phyloP scores from a whole-genome alignment of 78 protist species.

The Kipferlia bialata region DNA sequence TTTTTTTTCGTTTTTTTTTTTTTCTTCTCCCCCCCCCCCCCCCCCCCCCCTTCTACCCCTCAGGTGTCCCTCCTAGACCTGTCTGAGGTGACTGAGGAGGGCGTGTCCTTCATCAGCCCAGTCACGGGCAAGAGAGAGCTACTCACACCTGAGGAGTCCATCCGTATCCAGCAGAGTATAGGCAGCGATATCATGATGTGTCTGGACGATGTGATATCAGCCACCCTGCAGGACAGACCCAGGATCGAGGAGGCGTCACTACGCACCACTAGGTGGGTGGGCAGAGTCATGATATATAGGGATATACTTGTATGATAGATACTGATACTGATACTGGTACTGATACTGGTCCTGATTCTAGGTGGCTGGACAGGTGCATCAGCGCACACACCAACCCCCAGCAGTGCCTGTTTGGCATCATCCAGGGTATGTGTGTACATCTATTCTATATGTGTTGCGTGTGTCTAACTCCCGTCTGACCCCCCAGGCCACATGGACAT shows the following conservation, averaged over 20 bases:
- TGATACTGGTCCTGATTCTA: too few relatives aligned
- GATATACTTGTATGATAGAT: too few relatives aligned
- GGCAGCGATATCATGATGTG: conserved; percentile 93
- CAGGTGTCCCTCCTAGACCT: conserved; percentile 78
- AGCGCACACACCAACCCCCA: conserved; percentile 45
- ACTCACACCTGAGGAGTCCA: conserved; percentile 81
- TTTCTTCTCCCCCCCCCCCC: neutral
- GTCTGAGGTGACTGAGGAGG: conserved; percentile 67
- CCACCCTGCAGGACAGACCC: conserved; percentile 29
- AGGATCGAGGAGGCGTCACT: conserved; percentile 80
- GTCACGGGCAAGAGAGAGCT: conserved; percentile 68
- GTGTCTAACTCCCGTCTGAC: too few relatives aligned
- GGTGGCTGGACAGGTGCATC: conserved; percentile 79
- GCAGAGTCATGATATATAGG: too few relatives aligned
- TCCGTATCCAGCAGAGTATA: conserved; percentile 68
- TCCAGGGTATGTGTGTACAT: conserved; percentile 58
- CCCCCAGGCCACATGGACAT: too few relatives aligned
- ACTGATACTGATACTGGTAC: too few relatives aligned
- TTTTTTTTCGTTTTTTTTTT: neutral
- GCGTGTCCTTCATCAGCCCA: conserved; percentile 79
- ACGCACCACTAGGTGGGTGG: conserved; percentile 47
- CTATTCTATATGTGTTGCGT: too few relatives aligned
- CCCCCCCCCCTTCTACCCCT: too few relatives aligned
- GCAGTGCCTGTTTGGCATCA: conserved; percentile 63
- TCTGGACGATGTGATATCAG: conserved; percentile 43